Evolutionary conservation across 345 rosid genomes (phyloP), one percentile per base, ranked within the genome.

Genomic region (Eucalyptus globulus): DNA sequence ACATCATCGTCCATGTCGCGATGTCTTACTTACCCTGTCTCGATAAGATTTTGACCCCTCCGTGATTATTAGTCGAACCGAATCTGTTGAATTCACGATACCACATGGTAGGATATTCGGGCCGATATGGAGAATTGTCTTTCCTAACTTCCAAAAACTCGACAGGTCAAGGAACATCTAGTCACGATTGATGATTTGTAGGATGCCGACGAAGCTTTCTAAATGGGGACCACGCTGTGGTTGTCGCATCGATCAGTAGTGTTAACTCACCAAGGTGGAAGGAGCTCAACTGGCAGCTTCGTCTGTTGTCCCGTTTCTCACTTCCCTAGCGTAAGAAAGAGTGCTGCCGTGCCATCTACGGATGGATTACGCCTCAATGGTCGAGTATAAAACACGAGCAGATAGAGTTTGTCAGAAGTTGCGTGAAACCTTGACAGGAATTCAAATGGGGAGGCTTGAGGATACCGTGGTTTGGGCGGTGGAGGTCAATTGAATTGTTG

Each of bases 391-490:
- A 87, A 89, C 88, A 49, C 91, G 89, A 87, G 92, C 86, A 43
- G 94, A 87, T 16, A 19, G 92, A 37, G 91, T 93, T 47, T 83
- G 92, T 8, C 85, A 89, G 24, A 90, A 93, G 88, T 91, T 92
- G 81, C 80, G 72, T 56, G 87, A 91, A 49, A 88, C 87, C 62
- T 92, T 92, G 34, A 90, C 92, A 3, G 95, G 95, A 67, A 93
- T 95, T 88, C 95, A 94, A 90, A 92, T 87, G 49, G 95, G 98
- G 87, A 58, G 89, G 37, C 76, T 93, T 69, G 93, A 94, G 47
- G 95, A 96, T 91, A 93, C 92, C 29, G 91, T 90, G 91, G 91
- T 92, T 49, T 95, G 96, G 97, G 89, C 89, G n/a, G 50, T 94
- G 53, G 89, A 81, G 88, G 90, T 95, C 34, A 89, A 91, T 72